Conservation (phyloP, 495 filamentous ascomycete genomes). For the Monascus purpureus region DNA sequence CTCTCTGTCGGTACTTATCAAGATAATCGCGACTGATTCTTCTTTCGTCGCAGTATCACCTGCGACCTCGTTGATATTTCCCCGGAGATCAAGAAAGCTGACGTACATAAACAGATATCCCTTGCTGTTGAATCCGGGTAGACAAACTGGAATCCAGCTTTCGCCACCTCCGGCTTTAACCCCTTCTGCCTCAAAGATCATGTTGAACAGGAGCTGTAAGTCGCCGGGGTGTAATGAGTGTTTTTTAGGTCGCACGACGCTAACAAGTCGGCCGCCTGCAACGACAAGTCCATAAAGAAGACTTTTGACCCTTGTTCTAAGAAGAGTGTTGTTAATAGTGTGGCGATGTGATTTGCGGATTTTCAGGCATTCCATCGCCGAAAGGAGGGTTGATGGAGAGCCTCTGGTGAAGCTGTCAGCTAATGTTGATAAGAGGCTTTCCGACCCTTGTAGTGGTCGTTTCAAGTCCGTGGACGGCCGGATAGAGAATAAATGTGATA, state of each 20-base stretch:
- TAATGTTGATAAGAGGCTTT: conserved; percentile 77
- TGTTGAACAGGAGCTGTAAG: conserved; percentile 93
- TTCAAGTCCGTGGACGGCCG: conserved; percentile 85
- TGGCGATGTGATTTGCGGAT: conserved; percentile 78
- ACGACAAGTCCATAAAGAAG: conserved; percentile 91
- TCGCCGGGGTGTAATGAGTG: conserved; percentile 95
- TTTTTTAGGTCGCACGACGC: conserved; percentile 83
- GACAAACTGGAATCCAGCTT: conserved; percentile 93
- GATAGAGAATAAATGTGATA: conserved; percentile 77
- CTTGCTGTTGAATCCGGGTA: conserved; percentile 92
- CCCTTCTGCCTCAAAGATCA: conserved; percentile 92
- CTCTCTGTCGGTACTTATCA: conserved; percentile 88
- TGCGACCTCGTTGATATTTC: conserved; percentile 13
- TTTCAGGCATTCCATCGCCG: conserved; percentile 79
- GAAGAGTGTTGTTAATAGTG: conserved; percentile 70
- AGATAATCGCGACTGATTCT: conserved; percentile 75
- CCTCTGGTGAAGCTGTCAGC: conserved; percentile 91
- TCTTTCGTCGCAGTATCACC: conserved; percentile 35
- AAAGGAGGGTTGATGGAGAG: conserved; percentile 76
- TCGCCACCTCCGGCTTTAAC: conserved; percentile 84
- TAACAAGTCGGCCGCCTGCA: conserved; percentile 85
- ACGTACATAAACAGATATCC: conserved; percentile 99
- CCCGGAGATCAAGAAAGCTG: conserved; percentile 56
- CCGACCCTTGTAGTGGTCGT: conserved; percentile 86
- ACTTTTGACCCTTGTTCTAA: conserved; percentile 57